Evolutionary conservation across 2,329 filamentous ascomycete species (phyloP).

Genomic region (Aspergillus ochraceus): DNA sequence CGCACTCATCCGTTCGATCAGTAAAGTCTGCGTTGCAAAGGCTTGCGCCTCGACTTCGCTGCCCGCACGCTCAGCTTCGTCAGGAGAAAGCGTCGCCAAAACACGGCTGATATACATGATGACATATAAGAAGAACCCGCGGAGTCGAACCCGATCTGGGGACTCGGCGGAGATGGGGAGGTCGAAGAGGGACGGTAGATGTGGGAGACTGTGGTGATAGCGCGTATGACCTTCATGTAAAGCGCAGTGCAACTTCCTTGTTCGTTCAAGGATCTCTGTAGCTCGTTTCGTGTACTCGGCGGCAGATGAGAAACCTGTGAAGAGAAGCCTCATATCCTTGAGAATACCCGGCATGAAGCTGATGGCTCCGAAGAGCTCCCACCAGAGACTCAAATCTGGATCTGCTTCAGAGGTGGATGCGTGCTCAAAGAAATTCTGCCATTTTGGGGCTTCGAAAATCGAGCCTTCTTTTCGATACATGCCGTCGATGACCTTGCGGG

Average conservation of each 20-base stretch:
- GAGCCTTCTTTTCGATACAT: background rate
- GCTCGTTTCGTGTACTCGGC: background rate
- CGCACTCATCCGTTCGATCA: background rate
- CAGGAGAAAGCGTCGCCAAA: background rate
- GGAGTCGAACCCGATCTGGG: background rate
- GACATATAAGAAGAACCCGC: background rate
- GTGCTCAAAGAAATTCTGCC: background rate
- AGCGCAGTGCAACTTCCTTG: background rate
- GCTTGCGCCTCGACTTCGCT: background rate
- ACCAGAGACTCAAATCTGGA: background rate
- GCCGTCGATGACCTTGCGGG: background rate
- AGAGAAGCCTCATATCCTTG: background rate
- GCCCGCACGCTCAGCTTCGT: background rate
- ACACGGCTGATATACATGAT: background rate
- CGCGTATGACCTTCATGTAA: too few species aligned
- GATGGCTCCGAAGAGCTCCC: slow-evolving; percentile 1
- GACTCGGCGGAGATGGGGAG: background rate
- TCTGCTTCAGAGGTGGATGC: background rate
- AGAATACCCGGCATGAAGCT: slow-evolving; percentile 1
- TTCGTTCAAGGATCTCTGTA: background rate
- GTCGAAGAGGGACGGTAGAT: background rate
- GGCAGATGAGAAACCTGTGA: background rate
- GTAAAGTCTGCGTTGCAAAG: background rate
- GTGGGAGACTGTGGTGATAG: too few species aligned
- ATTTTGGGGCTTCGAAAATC: background rate